Conservation (phyloP, 2,329 filamentous ascomycete species). For the Microascus cirrosus region DNA sequence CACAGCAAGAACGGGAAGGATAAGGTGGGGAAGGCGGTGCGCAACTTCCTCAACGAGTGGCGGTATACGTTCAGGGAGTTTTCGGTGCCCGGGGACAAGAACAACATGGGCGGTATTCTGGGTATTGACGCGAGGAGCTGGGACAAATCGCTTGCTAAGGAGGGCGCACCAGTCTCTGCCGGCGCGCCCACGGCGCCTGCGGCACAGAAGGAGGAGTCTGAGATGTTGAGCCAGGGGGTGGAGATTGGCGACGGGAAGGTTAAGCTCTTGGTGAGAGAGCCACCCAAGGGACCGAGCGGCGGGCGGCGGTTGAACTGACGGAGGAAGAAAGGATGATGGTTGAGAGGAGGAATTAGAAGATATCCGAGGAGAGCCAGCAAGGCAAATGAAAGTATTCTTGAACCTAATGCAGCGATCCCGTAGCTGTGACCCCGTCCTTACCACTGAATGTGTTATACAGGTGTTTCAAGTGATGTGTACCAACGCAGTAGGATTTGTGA, state of each 20-base stretch:
- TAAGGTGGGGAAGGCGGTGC: constrained; percentile 90
- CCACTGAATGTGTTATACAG: neutral
- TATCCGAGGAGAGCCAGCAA: neutral
- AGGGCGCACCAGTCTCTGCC: constrained; percentile 16
- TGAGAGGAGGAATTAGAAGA: neutral
- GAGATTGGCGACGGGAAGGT: constrained; percentile 59
- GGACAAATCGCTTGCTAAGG: constrained; percentile 47
- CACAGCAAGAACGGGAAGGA: constrained; percentile 99
- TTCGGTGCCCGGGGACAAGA: constrained; percentile 85
- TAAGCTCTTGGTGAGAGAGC: constrained; percentile 50
- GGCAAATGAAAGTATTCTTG: neutral
- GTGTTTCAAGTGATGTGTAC: neutral
- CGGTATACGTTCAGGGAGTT: constrained; percentile 94
- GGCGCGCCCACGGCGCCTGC: constrained; percentile 18
- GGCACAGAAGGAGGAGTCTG: constrained; percentile 31
- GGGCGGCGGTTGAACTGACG: constrained; percentile 23
- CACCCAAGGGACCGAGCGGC: constrained; percentile 43
- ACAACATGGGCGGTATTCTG: constrained; percentile 66
- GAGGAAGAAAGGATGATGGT: neutral
- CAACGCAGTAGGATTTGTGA: no score
- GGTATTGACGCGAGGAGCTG: constrained; percentile 58
- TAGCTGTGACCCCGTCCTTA: neutral
- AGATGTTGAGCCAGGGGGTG: constrained; percentile 54
- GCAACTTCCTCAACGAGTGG: constrained; percentile 89
- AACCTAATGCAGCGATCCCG: neutral